Evolutionary conservation across 2,329 filamentous ascomycete genomes (phyloP).

Genomic region (Hymenoscyphus scutula): DNA sequence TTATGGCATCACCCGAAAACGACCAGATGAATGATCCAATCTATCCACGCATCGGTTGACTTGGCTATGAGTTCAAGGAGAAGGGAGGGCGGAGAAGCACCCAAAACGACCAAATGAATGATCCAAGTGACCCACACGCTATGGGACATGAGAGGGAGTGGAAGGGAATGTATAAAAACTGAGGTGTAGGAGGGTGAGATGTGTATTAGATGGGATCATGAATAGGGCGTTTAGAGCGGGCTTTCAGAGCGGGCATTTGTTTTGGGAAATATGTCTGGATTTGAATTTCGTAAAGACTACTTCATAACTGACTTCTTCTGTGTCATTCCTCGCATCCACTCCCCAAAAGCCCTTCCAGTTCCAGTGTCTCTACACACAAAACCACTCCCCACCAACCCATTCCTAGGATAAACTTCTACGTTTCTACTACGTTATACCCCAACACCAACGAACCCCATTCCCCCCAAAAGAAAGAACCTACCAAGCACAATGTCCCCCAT

Average conservation of each 20-base stretch:
- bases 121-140: too few species aligned
- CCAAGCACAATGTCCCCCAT: constrained; percentile 47
- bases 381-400: not conserved
- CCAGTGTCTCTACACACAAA: not conserved
- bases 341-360: not conserved
- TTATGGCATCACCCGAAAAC: too few species aligned
- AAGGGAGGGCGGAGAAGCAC: too few species aligned
- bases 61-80: too few species aligned
- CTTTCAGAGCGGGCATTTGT: too few species aligned
- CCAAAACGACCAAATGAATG: too few species aligned
- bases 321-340: not conserved
- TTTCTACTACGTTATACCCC: too few species aligned
- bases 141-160: too few species aligned
- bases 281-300: not conserved
- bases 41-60: too few species aligned
- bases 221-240: not conserved
- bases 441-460: not conserved
- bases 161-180: too few species aligned
- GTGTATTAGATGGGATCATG: not conserved
- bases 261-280: not conserved
- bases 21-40: too few species aligned
- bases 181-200: not conserved
- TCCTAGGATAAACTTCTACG: too few species aligned
- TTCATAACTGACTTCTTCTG: not conserved
- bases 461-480: constrained; percentile 40